Evolutionary conservation across 495 filamentous ascomycete species (phyloP), one percentile per base, ranked within the genome.

Genomic region (Tricharina praecox): DNA sequence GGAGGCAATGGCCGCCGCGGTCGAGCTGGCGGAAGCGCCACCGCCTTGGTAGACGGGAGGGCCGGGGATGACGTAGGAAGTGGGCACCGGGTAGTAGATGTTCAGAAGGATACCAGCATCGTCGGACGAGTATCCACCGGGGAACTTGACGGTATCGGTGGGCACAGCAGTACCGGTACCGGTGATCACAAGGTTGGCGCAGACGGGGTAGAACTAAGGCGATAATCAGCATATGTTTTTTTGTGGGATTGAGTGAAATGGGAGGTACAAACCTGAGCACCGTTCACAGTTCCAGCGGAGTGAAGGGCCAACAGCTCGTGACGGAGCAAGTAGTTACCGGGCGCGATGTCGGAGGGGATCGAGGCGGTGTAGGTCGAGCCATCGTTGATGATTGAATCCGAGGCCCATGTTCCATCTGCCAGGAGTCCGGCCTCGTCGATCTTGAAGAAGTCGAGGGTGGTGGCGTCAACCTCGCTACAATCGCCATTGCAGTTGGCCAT

Each of bases 271-370:
- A 47, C 44, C 69, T 90, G 81, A 9, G 82, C 79, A 40, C 82
- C 81, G 58, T 80, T 68, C 20, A 53, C 50, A 16, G 64, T 50
- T 13, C 59, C 66, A 7, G 75, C 79, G 15, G 70, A 67, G 67
- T 87, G 81, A 18, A 90, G 75, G 24, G 76, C 81, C 47, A 87
- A 79, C 54, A 86, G 81, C 62, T 90, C 83, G 63, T 85, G 79
- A 26, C 83, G 79, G 24, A 90, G 67, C 50, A 90, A 77, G 56
- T 85, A 90, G 67, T 82, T 78, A 26, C 82, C 82, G 15, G 77
- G 53, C 25, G 70, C 72, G 40, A 86, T 71, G 58, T 64, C 62
- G 21, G 65, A 56, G 32, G 83, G 83, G 57, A 90, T 80, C 43
- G 73, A 76, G 40, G 84, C 72, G 43, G 75, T 70, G 72, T 74